Evolutionary conservation across 306 rosid species (phyloP), one percentile per base, ranked within the genome.

Genomic region (Pyrus communis): DNA sequence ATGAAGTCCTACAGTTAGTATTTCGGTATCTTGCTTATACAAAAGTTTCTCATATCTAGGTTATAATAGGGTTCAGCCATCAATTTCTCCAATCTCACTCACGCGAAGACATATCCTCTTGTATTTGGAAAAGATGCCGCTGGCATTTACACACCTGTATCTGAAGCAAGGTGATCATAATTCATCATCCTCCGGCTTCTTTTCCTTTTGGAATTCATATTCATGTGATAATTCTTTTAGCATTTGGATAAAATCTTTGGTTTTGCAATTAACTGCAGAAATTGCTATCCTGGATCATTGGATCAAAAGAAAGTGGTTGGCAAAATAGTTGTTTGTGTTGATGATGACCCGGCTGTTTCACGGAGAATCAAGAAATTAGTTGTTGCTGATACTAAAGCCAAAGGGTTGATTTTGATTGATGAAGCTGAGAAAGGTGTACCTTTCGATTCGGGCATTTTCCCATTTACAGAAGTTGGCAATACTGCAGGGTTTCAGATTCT

Each of bases 251-350:
- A 23, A 45, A 27, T 42, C 57, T 17, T 23, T 11, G 33, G 11
- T 25, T 21, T 52, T 11, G 23, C 62, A 59, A 17, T 75, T 14
- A 80, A 82, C 35, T 83, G 93, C 89, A 92, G 98, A 73, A 90
- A 92, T 49, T 95, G 98, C 82, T 78, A 77, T 78, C 98, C 97
- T 21, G 97, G 97, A 79, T 95, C 98, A 17, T 64, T 95, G 74
- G 97, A 95, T 82, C 81, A 78, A 64, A 80, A 73, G 64, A 95
- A 92, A 73, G 80, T 84, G 28, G 89, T 83, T 40, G 97, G 92
- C 1, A 89, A 85, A 75, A 89, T 95, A 65, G 96, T 95, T 52
- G 87, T 95, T 42, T 95, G 98, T 69, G 79, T 76, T 70, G 77
- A 78, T 7, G 88, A 86, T 52, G 91, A 90, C 51, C 83, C 84